Percentiles rank a stretch among this genome's conserved stretches.
These are phyloP conservation scores for Begonia masoniana DNA, from an alignment of 306 rosid genomes.

Conservation along the genomic window DNA sequence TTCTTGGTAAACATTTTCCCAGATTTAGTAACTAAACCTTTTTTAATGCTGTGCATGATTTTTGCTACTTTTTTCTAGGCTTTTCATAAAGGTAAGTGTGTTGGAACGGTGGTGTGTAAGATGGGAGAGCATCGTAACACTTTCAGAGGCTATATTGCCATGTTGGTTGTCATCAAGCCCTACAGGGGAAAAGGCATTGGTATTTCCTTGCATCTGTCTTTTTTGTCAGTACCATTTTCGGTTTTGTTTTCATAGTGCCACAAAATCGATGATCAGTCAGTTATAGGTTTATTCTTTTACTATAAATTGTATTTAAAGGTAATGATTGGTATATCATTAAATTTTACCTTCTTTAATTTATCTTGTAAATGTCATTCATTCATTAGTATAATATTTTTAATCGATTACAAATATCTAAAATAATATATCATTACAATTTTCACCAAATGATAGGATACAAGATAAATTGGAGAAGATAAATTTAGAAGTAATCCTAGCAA, in stretches of 20 bases:
- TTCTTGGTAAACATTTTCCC: constrained; percentile 38
- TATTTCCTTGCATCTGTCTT: constrained; percentile 6
- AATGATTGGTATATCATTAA: too few species aligned
- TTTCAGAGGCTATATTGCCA: constrained; percentile 91
- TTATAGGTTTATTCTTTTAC: too few species aligned
- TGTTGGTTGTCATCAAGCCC: constrained; percentile 86
- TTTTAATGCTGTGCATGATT: background rate
- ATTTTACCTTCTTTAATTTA: too few species aligned
- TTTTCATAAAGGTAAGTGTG: constrained; percentile 73
- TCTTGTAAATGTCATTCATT: too few species aligned
- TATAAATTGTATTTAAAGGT: too few species aligned
- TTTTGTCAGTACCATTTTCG: background rate
- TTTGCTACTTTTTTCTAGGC: constrained; percentile 30
- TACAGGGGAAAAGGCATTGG: constrained; percentile 91
- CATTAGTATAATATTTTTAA: too few species aligned
- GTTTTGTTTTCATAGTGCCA: background rate
- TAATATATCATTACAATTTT: too few species aligned
- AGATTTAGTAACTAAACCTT: background rate
- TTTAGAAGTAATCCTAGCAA: too few species aligned
- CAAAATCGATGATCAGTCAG: too few species aligned
- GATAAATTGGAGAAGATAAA: too few species aligned
- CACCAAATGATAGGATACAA: too few species aligned
- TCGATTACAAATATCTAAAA: too few species aligned
- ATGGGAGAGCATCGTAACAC: constrained; percentile 89
- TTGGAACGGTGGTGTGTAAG: constrained; percentile 95